Evolutionary conservation across 2,329 filamentous ascomycete species (phyloP).

Genomic region (Pestalotiopsis sp.): DNA sequence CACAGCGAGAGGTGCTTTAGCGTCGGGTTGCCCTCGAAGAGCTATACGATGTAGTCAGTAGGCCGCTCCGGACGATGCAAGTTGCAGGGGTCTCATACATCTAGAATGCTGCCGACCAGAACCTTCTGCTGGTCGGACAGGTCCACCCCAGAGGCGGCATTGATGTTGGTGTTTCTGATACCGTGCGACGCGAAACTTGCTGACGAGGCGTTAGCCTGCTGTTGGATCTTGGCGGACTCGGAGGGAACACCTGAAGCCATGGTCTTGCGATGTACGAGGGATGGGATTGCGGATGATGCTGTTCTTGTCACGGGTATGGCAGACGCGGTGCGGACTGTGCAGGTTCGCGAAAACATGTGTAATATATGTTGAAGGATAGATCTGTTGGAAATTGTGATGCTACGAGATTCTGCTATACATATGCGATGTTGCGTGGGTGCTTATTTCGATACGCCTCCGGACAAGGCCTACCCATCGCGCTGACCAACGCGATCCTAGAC

Average conservation of each 20-base stretch:
- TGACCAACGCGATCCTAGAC: neutral
- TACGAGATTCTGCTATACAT: neutral
- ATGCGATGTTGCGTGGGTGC: neutral
- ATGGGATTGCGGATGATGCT: neutral
- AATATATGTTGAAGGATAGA: neutral
- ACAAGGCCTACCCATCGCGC: too few species aligned
- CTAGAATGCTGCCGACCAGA: constrained; percentile 59
- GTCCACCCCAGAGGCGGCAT: constrained; percentile 50
- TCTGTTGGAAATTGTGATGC: neutral
- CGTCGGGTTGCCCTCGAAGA: constrained; percentile 62
- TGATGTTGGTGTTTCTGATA: constrained; percentile 57
- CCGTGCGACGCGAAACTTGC: constrained; percentile 29
- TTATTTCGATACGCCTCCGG: too few species aligned
- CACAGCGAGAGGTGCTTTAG: constrained; percentile 61
- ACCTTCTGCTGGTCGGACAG: constrained; percentile 53
- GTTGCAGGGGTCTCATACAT: constrained; percentile 35
- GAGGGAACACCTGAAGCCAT: constrained; percentile 32
- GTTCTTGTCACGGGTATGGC: neutral
- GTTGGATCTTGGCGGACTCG: constrained; percentile 26
- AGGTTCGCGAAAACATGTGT: neutral
- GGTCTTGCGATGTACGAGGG: constrained; percentile 3
- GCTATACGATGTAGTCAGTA: constrained; percentile 28
- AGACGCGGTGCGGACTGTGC: neutral
- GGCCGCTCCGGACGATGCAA: too few species aligned
- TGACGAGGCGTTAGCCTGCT: constrained; percentile 12